Base-by-base conservation (phyloP, 2,329 filamentous ascomycete genomes). In the Monosporascus ibericus region DNA sequence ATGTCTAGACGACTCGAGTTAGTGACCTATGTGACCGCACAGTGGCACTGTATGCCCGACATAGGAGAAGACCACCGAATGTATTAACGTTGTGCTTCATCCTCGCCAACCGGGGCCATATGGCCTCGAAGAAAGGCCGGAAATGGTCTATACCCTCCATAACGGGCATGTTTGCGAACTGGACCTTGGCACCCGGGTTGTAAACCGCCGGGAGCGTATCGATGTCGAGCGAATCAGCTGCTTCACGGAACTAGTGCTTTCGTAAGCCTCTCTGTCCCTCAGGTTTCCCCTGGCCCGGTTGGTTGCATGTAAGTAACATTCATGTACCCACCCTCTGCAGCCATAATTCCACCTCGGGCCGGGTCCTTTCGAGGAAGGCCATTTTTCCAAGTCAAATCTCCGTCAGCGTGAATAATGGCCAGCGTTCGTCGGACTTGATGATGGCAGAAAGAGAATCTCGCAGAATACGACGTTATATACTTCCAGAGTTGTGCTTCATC, bases 41-140 rank as follows among this genome's bases (percentile, higher is more conserved):
- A 25, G 30, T 36, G 5, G 5, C 3, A 3, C 47, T 15, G 30
- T 15, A 22, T 9, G 44, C 39, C 22, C 0, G 3, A 44, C 57
- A 18, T 53, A 62, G 30, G 30, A 34, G 30, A 34, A 34, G 30
- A 9, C 4, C 11, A 34, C 60, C 59, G 30, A 58, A 60, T 18
- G 42, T 51, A 18, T 57, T 56, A 6, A 55, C 53, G 30, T 58
- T 54, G n/a, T 62, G 59, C 34, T 57, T 55, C 60, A 62, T 62
- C 38, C 40, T 57, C 44, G 60, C 55, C 22, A 61, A 24, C 18
- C 42, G 54, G 5, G 39, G 46, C 59, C 59, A 62, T 34, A 17
- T 52, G 18, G 50, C 30, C 8, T 37, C 17, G 34, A 60, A 58
- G 50, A 57, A 53, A 8, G 50, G 48, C 18, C 42, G 52, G 15